Base-by-base conservation (phyloP, 768 basidiomycete genomes). In the Candolleomyces eurysporus region DNA sequence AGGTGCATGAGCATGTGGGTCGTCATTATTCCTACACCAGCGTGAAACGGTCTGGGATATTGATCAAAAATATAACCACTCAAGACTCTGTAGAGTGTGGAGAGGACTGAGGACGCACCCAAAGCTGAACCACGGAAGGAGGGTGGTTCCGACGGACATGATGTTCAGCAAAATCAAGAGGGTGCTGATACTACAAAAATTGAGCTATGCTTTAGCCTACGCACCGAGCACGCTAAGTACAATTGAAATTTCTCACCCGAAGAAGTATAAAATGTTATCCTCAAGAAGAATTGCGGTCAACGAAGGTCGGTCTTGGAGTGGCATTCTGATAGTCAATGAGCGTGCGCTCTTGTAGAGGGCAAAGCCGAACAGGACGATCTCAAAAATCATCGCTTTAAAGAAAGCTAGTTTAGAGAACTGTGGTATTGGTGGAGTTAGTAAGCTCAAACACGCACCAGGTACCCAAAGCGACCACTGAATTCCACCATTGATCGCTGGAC, bases 121-220 rank as follows among this genome's bases (percentile, higher is more conserved):
- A 64, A 79, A 80, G 60, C 82, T 78, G 60, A 82, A 81, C 82
- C 82, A 83, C 2, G 80, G 82, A 43, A 82, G 80, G 42, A 71
- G 71, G 0, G 79, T 80, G 5, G 77, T 65, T 17, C 54, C 40
- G 19, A 79, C 73, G 5, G 80, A 78, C 80, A 82, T 82, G 13
- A 82, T 67, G 63, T 80, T 81, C 62, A 82, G 81, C 65, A 81
- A 78, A 1, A 80, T 55, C 5, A 83, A 67, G 1, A 82, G 63
- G 54, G 69, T 63, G 0, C 75, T 68, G 13, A 83, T 72, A 6
- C 79, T 81, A 53, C 6, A 22, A 55, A 6, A 1, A 36, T 36
- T 7, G 21, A 21, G 8, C 22, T 31, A 26, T 8, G 10, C n/a
- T n/a, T 3, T 13, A 31, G 40, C 36, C 17, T 13, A 6, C 13